These are phyloP conservation scores for Diplocarpon rosae DNA, from an alignment of 2,329 filamentous ascomycete species.

Conservation along the genomic window DNA sequence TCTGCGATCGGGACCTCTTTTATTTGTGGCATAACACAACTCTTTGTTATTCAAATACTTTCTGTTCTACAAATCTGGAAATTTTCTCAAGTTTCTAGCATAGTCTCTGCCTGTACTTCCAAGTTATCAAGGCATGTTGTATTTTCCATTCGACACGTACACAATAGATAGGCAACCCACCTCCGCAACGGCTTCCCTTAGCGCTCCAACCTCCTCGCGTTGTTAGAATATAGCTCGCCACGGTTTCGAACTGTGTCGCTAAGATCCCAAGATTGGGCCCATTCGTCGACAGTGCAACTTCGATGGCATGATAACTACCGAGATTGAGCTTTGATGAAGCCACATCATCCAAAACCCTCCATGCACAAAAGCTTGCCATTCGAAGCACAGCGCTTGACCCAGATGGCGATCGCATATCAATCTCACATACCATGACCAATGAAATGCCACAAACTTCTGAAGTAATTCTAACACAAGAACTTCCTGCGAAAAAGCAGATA, in stretches of 20 bases:
- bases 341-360: slow-evolving; percentile 52
- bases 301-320: slow-evolving; percentile 51
- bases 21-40: too few species aligned
- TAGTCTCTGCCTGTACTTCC: too few species aligned
- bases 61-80: too few species aligned
- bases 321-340: slow-evolving; percentile 54
- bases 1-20: too few species aligned
- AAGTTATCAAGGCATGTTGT: too few species aligned
- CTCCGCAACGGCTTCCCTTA: too few species aligned
- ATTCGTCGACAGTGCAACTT: slow-evolving; percentile 54
- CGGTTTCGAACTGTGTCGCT: slow-evolving; percentile 59
- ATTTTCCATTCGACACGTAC: too few species aligned
- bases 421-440: slow-evolving; percentile 2
- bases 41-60: too few species aligned
- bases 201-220: too few species aligned
- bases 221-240: neutral
- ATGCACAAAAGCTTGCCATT: slow-evolving; percentile 53
- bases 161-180: too few species aligned
- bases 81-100: too few species aligned
- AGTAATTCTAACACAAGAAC: slow-evolving; percentile 45
- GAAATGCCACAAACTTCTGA: slow-evolving; percentile 34
- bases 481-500: slow-evolving; percentile 49
- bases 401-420: neutral
- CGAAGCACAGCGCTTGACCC: slow-evolving; percentile 28
- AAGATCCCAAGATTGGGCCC: slow-evolving; percentile 58